Evolutionary conservation across 202 grass and related monocot species (phyloP).

Genomic region (Zizania palustris): DNA sequence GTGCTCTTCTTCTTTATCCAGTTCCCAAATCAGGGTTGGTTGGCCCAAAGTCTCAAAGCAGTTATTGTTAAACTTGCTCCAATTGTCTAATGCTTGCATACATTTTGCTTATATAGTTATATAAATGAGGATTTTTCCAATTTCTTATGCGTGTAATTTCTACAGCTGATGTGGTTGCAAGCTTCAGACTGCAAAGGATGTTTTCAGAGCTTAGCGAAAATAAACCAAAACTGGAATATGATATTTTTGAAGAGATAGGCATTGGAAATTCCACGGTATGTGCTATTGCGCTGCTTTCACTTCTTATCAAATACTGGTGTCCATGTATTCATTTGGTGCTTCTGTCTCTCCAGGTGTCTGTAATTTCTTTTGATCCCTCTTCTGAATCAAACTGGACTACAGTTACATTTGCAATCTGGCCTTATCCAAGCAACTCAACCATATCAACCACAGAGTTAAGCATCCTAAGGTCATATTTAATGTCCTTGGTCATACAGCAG

Average conservation of each 20-base stretch:
- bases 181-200: constrained; percentile 68
- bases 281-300: constrained; percentile 22
- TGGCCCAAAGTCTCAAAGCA: too few relatives aligned
- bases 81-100: not conserved
- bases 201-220: constrained; percentile 60
- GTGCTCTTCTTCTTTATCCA: too few relatives aligned
- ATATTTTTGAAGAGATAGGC: constrained; percentile 87
- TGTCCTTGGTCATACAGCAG: constrained; percentile 60
- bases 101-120: not conserved
- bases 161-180: constrained; percentile 73
- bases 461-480: constrained; percentile 68
- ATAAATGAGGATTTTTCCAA: not conserved
- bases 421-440: constrained; percentile 68
- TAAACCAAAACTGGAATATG: constrained; percentile 64
- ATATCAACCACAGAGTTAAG: constrained; percentile 62
- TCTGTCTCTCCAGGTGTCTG: constrained; percentile 57
- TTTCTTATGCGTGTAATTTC: constrained; percentile 34
- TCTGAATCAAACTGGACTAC: constrained; percentile 68
- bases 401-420: constrained; percentile 69
- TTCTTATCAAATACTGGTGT: not conserved
- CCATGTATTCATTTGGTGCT: constrained; percentile 25
- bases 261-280: constrained; percentile 57
- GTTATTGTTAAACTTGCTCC: not conserved
- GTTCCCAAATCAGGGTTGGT: too few relatives aligned
- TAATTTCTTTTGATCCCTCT: constrained; percentile 59